A percentile compares a stretch with the other conserved stretches of the same genome.
Evolutionary conservation across 345 rosid genomes (phyloP).

Genomic region (Syzygium aromaticum): DNA sequence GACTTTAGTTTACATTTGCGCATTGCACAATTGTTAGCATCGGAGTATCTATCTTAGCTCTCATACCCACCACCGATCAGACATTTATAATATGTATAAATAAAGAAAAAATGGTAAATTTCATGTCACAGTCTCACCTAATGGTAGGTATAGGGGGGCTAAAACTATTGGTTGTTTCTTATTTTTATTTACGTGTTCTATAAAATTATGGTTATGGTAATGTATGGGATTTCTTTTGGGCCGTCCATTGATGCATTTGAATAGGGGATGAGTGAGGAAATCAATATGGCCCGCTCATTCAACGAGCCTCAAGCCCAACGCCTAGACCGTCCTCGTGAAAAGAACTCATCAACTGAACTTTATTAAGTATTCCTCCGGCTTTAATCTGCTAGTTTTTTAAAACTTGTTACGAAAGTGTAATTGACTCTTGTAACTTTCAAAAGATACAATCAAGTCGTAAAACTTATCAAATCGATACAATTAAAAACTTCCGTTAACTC

Average conservation of each 20-base stretch:
- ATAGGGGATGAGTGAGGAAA: background rate
- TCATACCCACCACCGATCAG: background rate
- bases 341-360: no score
- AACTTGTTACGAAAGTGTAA: background rate
- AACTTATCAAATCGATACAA: no score
- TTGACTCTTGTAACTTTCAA: no score
- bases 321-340: background rate
- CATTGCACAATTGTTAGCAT: background rate
- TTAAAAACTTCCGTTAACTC: no score
- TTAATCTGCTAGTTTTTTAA: no score
- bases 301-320: background rate
- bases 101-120: background rate
- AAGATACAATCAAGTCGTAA: no score
- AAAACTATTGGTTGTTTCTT: background rate
- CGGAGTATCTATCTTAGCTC: background rate
- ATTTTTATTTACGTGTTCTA: background rate
- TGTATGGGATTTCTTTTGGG: background rate
- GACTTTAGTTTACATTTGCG: background rate
- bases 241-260: background rate
- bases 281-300: background rate
- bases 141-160: background rate
- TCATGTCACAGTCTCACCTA: background rate
- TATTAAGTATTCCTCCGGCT: no score
- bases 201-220: background rate
- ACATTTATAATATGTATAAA: background rate